Evolutionary conservation across 2,329 filamentous ascomycete species (phyloP).

Genomic region (Aspergillus sp.): DNA sequence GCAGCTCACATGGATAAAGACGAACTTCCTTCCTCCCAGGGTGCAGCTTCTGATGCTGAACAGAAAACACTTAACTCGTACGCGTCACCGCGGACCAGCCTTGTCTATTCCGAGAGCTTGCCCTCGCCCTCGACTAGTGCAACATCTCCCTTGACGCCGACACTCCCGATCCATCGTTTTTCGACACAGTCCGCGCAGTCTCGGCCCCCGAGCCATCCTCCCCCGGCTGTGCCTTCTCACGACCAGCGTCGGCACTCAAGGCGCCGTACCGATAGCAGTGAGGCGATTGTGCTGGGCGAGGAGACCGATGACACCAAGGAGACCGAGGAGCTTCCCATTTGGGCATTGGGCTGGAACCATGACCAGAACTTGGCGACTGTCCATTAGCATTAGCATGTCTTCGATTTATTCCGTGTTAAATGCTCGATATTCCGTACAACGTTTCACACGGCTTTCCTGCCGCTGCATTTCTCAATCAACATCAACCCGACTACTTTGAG

Average conservation of each 20-base stretch:
- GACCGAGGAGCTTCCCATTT: conserved; percentile 44
- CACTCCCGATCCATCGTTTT: conserved; percentile 32
- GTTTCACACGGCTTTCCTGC: neutral
- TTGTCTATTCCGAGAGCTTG: conserved; percentile 31
- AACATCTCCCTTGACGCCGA: conserved; percentile 34
- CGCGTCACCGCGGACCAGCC: conserved; percentile 26
- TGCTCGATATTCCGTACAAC: neutral
- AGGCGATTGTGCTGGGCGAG: conserved; percentile 39
- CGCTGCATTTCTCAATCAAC: conserved; percentile 1
- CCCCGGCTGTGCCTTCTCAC: conserved; percentile 23
- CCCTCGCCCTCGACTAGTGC: conserved; percentile 30
- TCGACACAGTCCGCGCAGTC: conserved; percentile 28
- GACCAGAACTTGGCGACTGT: conserved; percentile 27
- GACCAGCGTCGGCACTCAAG: conserved; percentile 30
- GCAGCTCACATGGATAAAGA: conserved; percentile 21
- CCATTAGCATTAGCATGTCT: conserved; percentile 29
- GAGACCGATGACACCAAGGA: conserved; percentile 43
- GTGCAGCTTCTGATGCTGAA: conserved; percentile 27
- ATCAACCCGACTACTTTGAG: neutral
- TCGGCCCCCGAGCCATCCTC: conserved; percentile 20
- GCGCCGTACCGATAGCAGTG: conserved; percentile 37
- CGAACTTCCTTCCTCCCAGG: conserved; percentile 16
- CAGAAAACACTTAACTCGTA: conserved; percentile 25
- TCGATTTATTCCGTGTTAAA: conserved; percentile 1
- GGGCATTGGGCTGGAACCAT: conserved; percentile 36